phyloP scores from a whole-genome alignment of 2,329 filamentous ascomycete genomes.

The Microthyrium microscopicum region DNA sequence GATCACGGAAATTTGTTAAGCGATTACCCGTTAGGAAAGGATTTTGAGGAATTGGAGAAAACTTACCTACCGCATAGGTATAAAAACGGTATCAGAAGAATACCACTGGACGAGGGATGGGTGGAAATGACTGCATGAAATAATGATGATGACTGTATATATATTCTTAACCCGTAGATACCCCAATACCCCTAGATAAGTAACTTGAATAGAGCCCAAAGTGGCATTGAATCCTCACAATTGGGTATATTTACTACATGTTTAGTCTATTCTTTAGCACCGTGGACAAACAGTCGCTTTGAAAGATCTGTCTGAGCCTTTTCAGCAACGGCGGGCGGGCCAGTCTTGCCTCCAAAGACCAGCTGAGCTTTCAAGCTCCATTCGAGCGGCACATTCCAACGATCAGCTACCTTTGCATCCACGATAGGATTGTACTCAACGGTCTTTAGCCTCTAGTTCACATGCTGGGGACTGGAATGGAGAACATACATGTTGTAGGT shows the following conservation, averaged over 20 bases:
- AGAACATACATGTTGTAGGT: constrained; percentile 55
- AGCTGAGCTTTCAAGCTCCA: constrained; percentile 74
- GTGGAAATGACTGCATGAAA: too few relatives aligned
- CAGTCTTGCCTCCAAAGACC: constrained; percentile 56
- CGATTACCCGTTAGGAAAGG: constrained; percentile 50
- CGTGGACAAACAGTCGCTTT: constrained; percentile 37
- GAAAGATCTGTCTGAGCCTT: constrained; percentile 51
- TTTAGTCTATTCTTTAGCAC: constrained; percentile 9
- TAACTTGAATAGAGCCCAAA: too few relatives aligned
- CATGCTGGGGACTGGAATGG: background rate
- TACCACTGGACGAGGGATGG: too few relatives aligned
- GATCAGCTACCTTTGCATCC: constrained; percentile 49
- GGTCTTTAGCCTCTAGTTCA: background rate
- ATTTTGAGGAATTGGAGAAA: constrained; percentile 41
- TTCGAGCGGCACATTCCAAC: constrained; percentile 52
- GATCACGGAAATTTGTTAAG: constrained; percentile 48
- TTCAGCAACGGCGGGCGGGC: constrained; percentile 30
- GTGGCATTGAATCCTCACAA: too few relatives aligned
- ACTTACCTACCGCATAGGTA: too few relatives aligned
- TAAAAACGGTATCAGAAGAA: too few relatives aligned
- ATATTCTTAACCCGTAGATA: too few relatives aligned
- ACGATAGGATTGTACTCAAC: constrained; percentile 62
- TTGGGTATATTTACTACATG: too few relatives aligned
- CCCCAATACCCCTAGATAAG: too few relatives aligned
- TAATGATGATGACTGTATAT: too few relatives aligned